Evolutionary conservation across 2,329 filamentous ascomycete genomes (phyloP).

Genomic region (Penicillium sp.): DNA sequence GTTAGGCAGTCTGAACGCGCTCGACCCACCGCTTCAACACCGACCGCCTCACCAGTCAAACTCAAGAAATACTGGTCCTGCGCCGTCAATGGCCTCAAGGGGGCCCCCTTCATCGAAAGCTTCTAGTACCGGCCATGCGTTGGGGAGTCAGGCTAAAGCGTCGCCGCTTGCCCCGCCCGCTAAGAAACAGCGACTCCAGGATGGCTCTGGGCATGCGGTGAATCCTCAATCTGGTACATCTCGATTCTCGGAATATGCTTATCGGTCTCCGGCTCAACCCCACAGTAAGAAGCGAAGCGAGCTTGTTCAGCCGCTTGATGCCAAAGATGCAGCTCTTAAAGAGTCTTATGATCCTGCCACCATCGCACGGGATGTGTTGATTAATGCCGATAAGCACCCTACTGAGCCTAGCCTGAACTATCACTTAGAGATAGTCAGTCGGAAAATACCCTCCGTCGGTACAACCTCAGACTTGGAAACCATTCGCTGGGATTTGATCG

Average conservation of each 20-base stretch:
- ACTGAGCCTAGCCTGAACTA: constrained; percentile 52
- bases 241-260: constrained; percentile 9
- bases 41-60: no score
- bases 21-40: no score
- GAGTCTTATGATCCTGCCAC: constrained; percentile 56
- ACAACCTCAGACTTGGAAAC: constrained; percentile 51
- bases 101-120: not conserved
- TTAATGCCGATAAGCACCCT: constrained; percentile 58
- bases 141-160: not conserved
- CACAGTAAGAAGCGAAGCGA: constrained; percentile 29
- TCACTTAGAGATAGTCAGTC: constrained; percentile 50
- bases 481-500: constrained; percentile 58
- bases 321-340: constrained; percentile 39
- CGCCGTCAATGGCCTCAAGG: not conserved
- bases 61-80: not conserved
- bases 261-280: constrained; percentile 10
- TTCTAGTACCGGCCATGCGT: not conserved
- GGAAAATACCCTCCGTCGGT: constrained; percentile 42
- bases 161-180: not conserved
- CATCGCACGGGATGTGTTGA: constrained; percentile 59
- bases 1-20: no score
- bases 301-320: constrained; percentile 44
- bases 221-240: not conserved
- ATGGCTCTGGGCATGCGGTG: not conserved
- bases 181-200: not conserved